A percentile compares a stretch with the other conserved stretches of the same genome.
Conservation (phyloP, 495 filamentous ascomycete species). For the Hypoxylon crocopeplum region DNA sequence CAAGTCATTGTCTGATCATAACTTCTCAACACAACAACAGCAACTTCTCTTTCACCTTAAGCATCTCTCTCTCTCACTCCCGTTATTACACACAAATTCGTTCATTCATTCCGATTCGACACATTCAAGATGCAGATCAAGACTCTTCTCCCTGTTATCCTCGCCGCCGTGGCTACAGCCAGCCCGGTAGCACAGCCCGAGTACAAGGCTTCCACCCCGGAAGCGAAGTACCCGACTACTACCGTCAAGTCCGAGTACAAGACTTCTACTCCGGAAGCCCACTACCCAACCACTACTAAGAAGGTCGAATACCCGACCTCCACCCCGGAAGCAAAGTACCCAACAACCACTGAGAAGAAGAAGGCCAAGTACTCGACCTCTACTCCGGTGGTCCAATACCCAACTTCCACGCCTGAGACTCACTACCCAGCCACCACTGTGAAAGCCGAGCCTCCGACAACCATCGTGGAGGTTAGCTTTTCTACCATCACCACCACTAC, state of each 20-base stretch:
- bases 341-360: constrained; percentile 1
- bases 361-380: constrained; percentile 1
- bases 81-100: not conserved
- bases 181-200: constrained; percentile 33
- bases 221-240: constrained; percentile 18
- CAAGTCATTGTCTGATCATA: not conserved
- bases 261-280: constrained; percentile 2
- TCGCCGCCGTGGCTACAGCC: constrained; percentile 28
- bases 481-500: constrained; percentile 1
- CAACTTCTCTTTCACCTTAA: not conserved
- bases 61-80: not conserved
- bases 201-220: constrained; percentile 23
- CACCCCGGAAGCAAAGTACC: constrained; percentile 7
- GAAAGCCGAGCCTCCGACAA: not conserved
- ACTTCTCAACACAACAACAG: constrained; percentile 4
- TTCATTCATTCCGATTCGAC: not conserved
- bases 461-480: not conserved
- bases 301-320: constrained; percentile 9
- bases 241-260: constrained; percentile 13
- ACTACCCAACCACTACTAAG: constrained; percentile 14
- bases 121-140: constrained; percentile 35
- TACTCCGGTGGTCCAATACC: not conserved
- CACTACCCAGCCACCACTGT: constrained; percentile 6
- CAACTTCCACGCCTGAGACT: constrained; percentile 5
- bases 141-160: constrained; percentile 27